Base-by-base conservation (phyloP, 805 yeast genomes). In the Wickerhamiella dianesei region DNA sequence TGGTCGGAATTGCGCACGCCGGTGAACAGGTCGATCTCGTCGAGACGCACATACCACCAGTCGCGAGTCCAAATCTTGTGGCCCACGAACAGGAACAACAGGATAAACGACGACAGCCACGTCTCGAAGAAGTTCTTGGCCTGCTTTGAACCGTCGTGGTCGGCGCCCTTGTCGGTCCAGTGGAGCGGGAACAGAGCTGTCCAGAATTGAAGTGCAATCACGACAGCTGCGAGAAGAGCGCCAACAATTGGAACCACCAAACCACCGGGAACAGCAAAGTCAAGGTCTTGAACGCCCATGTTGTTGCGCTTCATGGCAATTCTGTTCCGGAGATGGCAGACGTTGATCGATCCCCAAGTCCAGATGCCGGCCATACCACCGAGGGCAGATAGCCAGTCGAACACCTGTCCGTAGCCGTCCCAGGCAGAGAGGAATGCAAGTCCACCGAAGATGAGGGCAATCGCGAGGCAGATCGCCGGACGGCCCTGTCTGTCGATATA, bases 151-250 rank as follows among this genome's bases (percentile, higher is more conserved):
- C 39, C 69, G 45, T 81, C 75, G 18, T 22, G 17, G 8, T 63
- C 41, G 4, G 48, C 39, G 4, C 35, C 42, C 4, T 29, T 37
- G 20, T 40, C 48, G 32, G 43, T 18, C 4, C 49, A 68, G 13
- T 77, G 76, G 41, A 78, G 57, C 48, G 92, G 92, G 68, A 68
- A 80, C 37, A 80, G 61, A 12, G 87, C 84, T 47, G 78, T 70
- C 82, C 85, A 82, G 69, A 82, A 80, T 65, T 82, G 85, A 16
- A 82, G 80, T 47, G 72, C 63, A 49, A 83, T 65, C 52, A 82
- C 76, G 40, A 78, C 57, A 17, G 73, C 21, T 60, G 76, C 77
- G 58, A 82, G 63, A 14, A 63, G 45, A n/a, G 73, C 55, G 44
- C 87, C 87, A 59, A 73, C 73, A 48, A 59, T 63, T 0, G 89